phyloP scores from a whole-genome alignment of 176 grass and related monocot genomes.

The Microstegium vimineum region DNA sequence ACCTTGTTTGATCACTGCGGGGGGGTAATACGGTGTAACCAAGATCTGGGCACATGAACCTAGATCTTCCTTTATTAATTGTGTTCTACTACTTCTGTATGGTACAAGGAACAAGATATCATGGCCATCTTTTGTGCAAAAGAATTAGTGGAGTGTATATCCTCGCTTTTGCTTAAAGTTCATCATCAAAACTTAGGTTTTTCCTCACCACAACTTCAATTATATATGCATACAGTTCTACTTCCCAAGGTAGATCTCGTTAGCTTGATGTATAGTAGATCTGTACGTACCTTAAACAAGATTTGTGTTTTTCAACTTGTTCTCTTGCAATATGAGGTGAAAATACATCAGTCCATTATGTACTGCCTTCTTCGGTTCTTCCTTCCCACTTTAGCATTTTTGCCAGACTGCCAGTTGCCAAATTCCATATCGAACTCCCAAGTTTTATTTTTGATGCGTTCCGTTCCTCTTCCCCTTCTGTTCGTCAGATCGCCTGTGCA shows the following conservation, averaged over 20 bases:
- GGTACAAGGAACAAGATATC: not conserved
- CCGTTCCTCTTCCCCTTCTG: not conserved
- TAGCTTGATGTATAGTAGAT: not conserved
- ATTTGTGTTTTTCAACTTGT: not conserved
- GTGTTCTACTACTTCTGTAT: not conserved
- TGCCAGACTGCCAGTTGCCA: not conserved
- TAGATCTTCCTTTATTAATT: not conserved
- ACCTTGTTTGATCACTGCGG: not conserved
- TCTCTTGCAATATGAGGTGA: constrained; percentile 1
- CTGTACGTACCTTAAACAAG: not conserved
- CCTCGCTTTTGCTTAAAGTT: not conserved
- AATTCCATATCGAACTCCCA: not conserved
- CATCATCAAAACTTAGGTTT: not conserved
- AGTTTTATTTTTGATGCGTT: not conserved
- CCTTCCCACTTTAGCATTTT: constrained; percentile 23
- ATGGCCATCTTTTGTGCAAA: not conserved
- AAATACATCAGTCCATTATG: not conserved
- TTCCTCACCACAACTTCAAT: not conserved
- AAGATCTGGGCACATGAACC: constrained; percentile 19
- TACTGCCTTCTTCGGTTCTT: constrained; percentile 3
- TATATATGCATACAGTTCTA: not conserved
- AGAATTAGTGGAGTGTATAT: not conserved
- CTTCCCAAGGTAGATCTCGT: not conserved
- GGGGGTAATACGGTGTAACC: not conserved
- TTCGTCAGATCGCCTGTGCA: not conserved